Evolutionary conservation across 441 rosid species (phyloP), one percentile per base, ranked within the genome.

Genomic region (Eruca vesicaria): DNA sequence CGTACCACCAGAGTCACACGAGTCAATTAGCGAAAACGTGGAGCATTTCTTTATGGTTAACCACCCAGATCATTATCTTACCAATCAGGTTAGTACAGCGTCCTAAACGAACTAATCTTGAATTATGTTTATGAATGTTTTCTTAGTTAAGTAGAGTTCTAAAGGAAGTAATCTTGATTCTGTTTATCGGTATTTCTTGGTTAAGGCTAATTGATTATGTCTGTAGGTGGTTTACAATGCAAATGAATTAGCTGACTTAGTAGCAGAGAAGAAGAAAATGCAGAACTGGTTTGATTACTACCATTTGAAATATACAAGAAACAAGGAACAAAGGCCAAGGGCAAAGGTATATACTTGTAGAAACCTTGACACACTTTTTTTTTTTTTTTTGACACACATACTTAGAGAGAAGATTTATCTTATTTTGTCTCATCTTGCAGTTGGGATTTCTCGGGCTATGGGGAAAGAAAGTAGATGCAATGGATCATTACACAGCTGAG

Each of bases 221-320:
- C 21, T 12, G 0, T 7, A 94, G 98, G 91, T 86, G 68, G 93
- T 90, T 14, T 86, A 78, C 72, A 84, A 94, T 58, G 97, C 95
- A 66, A 94, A 94, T 78, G 82, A 89, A 71, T 89, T 94, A 58
- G 89, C 97, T 20, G 77, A 74, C 32, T 79, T 94, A 90, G 97
- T 94, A 66, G 75, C 82, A 57, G 87, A 84, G 90, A 94, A 82
- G 89, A 77, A 88, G 62, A 88, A 66, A 6, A 29, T 80, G 86
- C 86, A 83, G 84, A 94, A 94, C 66, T 92, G 97, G 98, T 89
- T 87, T 45, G 97, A 86, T 76, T 94, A 90, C 75, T 84, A 89
- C 82, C 90, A 90, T 38, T 79, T 86, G 59, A 94, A 90, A 75
- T 84, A 80, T 75, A 60, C 84, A 20, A 83, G 94, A 78, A 84